Conservation (phyloP, 2,329 filamentous ascomycete genomes). For the Penicillium janthinellum region DNA sequence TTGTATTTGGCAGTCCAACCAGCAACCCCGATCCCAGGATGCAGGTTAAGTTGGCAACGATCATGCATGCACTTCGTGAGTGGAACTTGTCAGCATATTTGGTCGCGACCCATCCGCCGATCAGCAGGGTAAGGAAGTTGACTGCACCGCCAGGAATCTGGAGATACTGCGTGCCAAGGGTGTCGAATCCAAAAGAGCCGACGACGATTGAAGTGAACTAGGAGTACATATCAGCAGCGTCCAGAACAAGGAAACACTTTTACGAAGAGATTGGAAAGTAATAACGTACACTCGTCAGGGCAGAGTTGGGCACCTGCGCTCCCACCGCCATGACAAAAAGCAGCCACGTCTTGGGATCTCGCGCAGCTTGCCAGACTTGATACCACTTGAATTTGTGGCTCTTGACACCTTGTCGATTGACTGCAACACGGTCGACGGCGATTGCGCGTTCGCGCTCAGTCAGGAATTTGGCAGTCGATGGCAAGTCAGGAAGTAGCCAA, state of each 20-base stretch:
- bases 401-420: constrained; percentile 57
- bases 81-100: constrained; percentile 50
- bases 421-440: constrained; percentile 55
- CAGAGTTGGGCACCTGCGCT: constrained; percentile 60
- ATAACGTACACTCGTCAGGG: constrained; percentile 50
- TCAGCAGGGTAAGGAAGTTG: constrained; percentile 57
- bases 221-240: neutral
- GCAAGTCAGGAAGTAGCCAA: constrained; percentile 47
- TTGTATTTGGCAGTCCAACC: constrained; percentile 52
- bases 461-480: constrained; percentile 49
- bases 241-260: neutral
- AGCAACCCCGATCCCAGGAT: constrained; percentile 57
- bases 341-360: constrained; percentile 63
- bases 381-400: constrained; percentile 53
- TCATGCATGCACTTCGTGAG: constrained; percentile 58
- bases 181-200: constrained; percentile 51
- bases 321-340: constrained; percentile 57
- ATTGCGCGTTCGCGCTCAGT: constrained; percentile 55
- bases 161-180: constrained; percentile 57
- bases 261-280: neutral
- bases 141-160: constrained; percentile 63
- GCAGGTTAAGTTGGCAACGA: constrained; percentile 57
- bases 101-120: constrained; percentile 55
- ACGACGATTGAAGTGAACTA: constrained; percentile 53
- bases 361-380: constrained; percentile 51